phyloP scores from a whole-genome alignment of 1,139 yeast genomes.

The Nakaseomyces glabratus region DNA sequence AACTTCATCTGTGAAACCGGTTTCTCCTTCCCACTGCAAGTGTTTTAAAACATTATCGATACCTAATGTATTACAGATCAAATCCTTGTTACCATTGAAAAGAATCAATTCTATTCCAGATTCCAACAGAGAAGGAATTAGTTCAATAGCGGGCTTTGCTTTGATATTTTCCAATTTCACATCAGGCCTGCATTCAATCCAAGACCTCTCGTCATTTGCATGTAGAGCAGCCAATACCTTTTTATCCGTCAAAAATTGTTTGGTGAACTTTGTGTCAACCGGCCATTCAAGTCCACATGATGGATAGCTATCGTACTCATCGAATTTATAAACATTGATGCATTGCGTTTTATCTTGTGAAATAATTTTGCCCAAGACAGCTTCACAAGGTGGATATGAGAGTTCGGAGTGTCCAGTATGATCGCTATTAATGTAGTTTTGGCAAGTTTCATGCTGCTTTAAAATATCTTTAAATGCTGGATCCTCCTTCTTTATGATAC shows the following conservation, averaged over 20 bases:
- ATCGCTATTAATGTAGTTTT: constrained; percentile 37
- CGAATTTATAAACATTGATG: constrained; percentile 73
- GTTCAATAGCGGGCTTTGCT: constrained; percentile 52
- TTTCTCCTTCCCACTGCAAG: constrained; percentile 58
- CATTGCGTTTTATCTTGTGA: constrained; percentile 41
- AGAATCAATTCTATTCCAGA: constrained; percentile 53
- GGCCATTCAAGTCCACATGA: constrained; percentile 97
- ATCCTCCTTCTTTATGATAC: constrained; percentile 40
- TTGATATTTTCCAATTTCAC: constrained; percentile 36
- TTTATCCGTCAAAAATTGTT: constrained; percentile 45
- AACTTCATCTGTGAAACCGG: constrained; percentile 44
- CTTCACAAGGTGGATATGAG: constrained; percentile 42
- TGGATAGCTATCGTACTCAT: constrained; percentile 64
- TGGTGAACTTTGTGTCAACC: constrained; percentile 49
- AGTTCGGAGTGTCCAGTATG: constrained; percentile 29
- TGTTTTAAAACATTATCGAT: constrained; percentile 55
- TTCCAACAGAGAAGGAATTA: constrained; percentile 56
- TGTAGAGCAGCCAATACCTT: constrained; percentile 25
- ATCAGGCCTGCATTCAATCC: constrained; percentile 69
- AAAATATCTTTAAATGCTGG: constrained; percentile 38
- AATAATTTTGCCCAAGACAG: constrained; percentile 38
- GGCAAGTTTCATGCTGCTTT: constrained; percentile 53
- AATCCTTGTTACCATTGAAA: constrained; percentile 82
- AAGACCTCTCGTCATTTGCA: constrained; percentile 29
- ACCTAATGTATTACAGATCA: constrained; percentile 79